phyloP scores from a whole-genome alignment of 2,329 filamentous ascomycete species.

The Ascosphaera apis region DNA sequence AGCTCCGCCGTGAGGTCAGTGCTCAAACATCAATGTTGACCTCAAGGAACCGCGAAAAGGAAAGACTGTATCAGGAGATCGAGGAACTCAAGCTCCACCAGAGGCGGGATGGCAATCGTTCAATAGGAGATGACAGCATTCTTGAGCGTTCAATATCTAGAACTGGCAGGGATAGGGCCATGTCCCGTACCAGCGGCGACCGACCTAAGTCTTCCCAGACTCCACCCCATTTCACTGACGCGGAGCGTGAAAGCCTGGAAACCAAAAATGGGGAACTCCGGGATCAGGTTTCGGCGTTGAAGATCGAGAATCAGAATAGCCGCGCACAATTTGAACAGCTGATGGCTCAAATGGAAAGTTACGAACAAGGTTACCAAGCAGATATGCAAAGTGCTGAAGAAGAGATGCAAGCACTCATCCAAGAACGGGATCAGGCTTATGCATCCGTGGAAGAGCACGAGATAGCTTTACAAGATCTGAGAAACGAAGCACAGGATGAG shows the following conservation, averaged over 20 bases:
- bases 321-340: slow-evolving; percentile 61
- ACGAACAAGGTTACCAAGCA: slow-evolving; percentile 50
- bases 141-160: slow-evolving; percentile 86
- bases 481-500: slow-evolving; percentile 35
- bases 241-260: slow-evolving; percentile 68
- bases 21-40: slow-evolving; percentile 96
- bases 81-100: slow-evolving; percentile 84
- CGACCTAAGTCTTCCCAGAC: slow-evolving; percentile 38
- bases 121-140: slow-evolving; percentile 59
- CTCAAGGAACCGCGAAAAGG: slow-evolving; percentile 83
- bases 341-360: slow-evolving; percentile 54
- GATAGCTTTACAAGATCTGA: slow-evolving; percentile 25
- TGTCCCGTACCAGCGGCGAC: slow-evolving; percentile 51
- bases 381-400: slow-evolving; percentile 60
- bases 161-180: slow-evolving; percentile 48
- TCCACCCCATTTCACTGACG: no score
- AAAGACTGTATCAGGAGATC: slow-evolving; percentile 86
- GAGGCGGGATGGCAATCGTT: slow-evolving; percentile 39
- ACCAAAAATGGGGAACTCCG: slow-evolving; percentile 60
- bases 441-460: slow-evolving; percentile 46
- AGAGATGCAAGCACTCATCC: slow-evolving; percentile 55
- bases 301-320: slow-evolving; percentile 73
- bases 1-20: slow-evolving; percentile 73
- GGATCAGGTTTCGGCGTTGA: slow-evolving; percentile 66
- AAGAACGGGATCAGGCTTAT: slow-evolving; percentile 68